Percentiles rank a stretch among this genome's conserved stretches.
phyloP scores from a whole-genome alignment of 1,284 basidiomycete genomes.

The Porodaedalea pini region DNA sequence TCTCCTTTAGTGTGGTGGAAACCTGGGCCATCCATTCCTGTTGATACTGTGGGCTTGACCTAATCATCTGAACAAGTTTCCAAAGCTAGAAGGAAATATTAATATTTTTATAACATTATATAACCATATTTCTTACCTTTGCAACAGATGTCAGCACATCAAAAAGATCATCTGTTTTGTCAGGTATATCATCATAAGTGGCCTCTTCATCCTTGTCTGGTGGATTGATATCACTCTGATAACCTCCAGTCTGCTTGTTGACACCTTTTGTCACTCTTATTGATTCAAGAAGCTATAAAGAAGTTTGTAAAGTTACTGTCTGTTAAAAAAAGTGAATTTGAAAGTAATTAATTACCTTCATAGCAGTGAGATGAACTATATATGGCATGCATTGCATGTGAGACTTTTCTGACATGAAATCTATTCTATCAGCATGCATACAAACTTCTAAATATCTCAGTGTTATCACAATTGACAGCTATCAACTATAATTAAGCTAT shows the following conservation, averaged over 20 bases:
- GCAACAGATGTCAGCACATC: background rate
- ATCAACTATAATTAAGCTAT: conserved; percentile 9
- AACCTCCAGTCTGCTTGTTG: background rate
- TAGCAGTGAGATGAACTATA: conserved; percentile 18
- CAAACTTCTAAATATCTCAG: conserved; percentile 1
- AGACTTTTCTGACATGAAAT: background rate
- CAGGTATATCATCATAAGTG: background rate
- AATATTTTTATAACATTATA: no score
- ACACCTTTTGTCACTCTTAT: background rate
- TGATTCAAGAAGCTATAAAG: background rate
- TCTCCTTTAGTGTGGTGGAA: background rate
- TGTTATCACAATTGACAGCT: conserved; percentile 18
- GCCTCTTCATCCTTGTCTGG: background rate
- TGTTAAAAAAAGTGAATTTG: background rate
- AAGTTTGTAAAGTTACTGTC: no score
- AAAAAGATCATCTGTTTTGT: background rate
- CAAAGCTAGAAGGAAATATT: background rate
- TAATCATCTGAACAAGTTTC: background rate
- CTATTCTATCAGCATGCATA: background rate
- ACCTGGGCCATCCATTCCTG: background rate
- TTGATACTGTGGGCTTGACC: background rate
- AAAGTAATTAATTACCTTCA: conserved; percentile 12
- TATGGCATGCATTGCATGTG: conserved; percentile 20
- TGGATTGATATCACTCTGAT: background rate
- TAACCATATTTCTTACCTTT: background rate